Conservation (phyloP, 495 filamentous ascomycete species). For the Polyplosphaeria fusca region DNA sequence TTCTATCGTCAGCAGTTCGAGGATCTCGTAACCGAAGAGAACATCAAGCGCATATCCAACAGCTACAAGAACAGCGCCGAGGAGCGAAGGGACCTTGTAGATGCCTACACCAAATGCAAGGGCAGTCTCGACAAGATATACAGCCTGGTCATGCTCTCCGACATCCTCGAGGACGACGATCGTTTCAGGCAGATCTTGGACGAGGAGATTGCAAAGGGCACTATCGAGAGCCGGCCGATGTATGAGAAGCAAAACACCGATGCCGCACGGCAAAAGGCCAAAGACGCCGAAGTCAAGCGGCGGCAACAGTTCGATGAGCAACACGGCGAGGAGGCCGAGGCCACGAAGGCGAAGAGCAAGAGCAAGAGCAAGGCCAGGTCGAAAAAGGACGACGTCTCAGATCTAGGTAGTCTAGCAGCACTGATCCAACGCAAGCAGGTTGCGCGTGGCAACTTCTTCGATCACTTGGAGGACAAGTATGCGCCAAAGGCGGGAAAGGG, state of each 20-base stretch:
- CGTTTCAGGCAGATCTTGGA: slow-evolving; percentile 79
- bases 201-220: slow-evolving; percentile 65
- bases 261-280: slow-evolving; percentile 47
- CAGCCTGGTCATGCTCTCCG: slow-evolving; percentile 77
- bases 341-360: slow-evolving; percentile 32
- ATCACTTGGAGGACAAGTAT: slow-evolving; percentile 72
- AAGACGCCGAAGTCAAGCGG: slow-evolving; percentile 73
- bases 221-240: slow-evolving; percentile 60
- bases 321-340: slow-evolving; percentile 29
- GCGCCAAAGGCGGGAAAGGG: slow-evolving; percentile 46
- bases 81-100: slow-evolving; percentile 70
- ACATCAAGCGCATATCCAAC: slow-evolving; percentile 66
- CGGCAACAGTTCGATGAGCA: slow-evolving; percentile 52
- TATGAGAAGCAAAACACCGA: slow-evolving; percentile 65
- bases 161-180: slow-evolving; percentile 80
- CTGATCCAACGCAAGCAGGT: slow-evolving; percentile 59
- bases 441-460: slow-evolving; percentile 56
- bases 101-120: slow-evolving; percentile 64
- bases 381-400: slow-evolving; percentile 30
- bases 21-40: slow-evolving; percentile 64
- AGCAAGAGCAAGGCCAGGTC: slow-evolving; percentile 22
- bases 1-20: slow-evolving; percentile 82
- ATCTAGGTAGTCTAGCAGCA: slow-evolving; percentile 51
- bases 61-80: slow-evolving; percentile 86
- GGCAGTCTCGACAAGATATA: slow-evolving; percentile 76